Base-by-base conservation (phyloP, 768 basidiomycete species). In the Boletus sp. region DNA sequence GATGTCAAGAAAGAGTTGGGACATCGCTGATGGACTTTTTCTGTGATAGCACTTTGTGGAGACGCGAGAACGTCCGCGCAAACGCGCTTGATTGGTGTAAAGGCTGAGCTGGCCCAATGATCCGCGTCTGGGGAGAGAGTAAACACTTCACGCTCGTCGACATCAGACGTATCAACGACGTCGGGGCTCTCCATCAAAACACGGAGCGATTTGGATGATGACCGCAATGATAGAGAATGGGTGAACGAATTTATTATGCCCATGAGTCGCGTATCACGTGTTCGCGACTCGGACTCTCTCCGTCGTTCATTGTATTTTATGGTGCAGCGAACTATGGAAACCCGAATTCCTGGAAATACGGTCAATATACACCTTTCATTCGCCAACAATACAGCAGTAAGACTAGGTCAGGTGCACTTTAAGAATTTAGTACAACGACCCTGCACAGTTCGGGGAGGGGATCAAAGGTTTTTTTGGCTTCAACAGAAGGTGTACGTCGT, bases 81-180 rank as follows among this genome's bases (percentile, higher is more conserved):
- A 30, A 34, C 21, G 7, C 5, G 37, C 21, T 50, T 41, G 25
- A 33, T 11, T 15, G 50, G 51, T 27, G 54, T 42, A n/a, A 37
- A 41, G 40, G 25, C 17, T 34, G 51, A 29, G 34, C 10, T 19
- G 5, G 15, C 2, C 47, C 49, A 44, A 11, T 32, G 51, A 40
- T 57, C 47, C n/a, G 29, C 43, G 5, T 47, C 52, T 21, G 67
- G 54, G 7, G 61, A 52, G 57, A 56, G 48, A 14, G 53, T 41
- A n/a, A 79, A 55, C 42, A 75, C 73, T 60, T 80, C 80, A 38
- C 75, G 74, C 58, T 87, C 85, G 60, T 85, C 85, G 44, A 72
- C 68, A 58, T 87, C 85, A 5, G 84, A 86, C 17, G 85, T 85
- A 61, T 83, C 83, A 14, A 87, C 79, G 45, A 80, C 63, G 41